Conservation (phyloP, 2,329 filamentous ascomycete species). For the Colletotrichum filicis region DNA sequence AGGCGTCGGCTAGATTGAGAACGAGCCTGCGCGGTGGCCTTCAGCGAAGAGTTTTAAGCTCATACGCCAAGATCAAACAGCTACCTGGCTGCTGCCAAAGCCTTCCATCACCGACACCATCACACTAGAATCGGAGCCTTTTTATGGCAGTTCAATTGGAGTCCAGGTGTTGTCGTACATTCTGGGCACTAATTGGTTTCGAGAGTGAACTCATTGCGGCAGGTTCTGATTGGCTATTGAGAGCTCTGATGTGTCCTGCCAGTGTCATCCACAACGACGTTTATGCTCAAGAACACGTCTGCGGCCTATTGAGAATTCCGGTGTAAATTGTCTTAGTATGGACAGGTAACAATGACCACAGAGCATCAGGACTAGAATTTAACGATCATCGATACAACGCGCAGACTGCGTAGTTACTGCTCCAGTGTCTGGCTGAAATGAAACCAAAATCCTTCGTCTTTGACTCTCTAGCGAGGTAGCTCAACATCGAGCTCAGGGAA, state of each 20-base stretch:
- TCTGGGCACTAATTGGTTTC: no score
- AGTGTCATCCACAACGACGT: background rate
- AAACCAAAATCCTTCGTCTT: background rate
- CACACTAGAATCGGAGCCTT: background rate
- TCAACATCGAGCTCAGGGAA: slow-evolving; percentile 1
- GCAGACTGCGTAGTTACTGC: background rate
- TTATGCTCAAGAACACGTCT: background rate
- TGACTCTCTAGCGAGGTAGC: slow-evolving; percentile 24
- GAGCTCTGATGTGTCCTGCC: background rate
- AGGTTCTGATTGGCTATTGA: background rate
- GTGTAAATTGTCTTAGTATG: background rate
- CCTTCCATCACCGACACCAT: background rate
- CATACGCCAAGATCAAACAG: background rate
- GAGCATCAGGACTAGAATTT: background rate
- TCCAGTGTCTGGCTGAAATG: background rate
- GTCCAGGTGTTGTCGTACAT: background rate
- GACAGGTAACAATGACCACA: background rate
- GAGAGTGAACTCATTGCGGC: background rate
- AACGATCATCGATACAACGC: background rate
- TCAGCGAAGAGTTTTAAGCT: background rate
- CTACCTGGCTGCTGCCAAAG: background rate
- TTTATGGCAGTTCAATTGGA: background rate
- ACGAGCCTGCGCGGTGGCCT: background rate
- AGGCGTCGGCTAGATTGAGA: background rate
- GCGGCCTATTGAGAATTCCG: background rate